Conservation (phyloP, 495 filamentous ascomycete genomes). For the Penicillium paradoxum region DNA sequence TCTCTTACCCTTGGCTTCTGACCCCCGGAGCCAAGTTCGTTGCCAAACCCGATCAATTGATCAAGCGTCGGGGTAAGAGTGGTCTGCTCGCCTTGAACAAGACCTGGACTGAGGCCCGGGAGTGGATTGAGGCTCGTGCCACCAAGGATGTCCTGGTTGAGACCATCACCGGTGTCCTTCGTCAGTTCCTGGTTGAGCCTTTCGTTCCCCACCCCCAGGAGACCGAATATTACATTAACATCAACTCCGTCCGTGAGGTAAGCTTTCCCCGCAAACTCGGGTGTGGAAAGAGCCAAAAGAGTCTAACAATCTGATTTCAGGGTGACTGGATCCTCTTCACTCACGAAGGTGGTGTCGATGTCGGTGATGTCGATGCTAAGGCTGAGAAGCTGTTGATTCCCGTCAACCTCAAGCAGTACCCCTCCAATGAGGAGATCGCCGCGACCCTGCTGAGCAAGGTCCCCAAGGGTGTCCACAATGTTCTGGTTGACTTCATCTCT, state of each 20-base stretch:
- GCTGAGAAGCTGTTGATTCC: constrained; percentile 97
- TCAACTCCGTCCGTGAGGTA: constrained; percentile 86
- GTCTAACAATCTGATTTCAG: constrained; percentile 46
- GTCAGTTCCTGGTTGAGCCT: constrained; percentile 96
- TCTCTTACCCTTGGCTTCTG: constrained; percentile 92
- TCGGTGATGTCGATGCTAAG: constrained; percentile 98
- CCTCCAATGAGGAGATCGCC: constrained; percentile 93
- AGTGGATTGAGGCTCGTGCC: constrained; percentile 88
- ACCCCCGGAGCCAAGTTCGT: constrained; percentile 82
- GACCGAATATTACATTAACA: constrained; percentile 99
- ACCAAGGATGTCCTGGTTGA: constrained; percentile 91
- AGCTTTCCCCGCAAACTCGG: constrained; percentile 29
- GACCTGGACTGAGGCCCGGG: constrained; percentile 86
- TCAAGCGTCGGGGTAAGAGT: constrained; percentile 98
- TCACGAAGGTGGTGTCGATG: constrained; percentile 98
- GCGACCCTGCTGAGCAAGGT: constrained; percentile 81
- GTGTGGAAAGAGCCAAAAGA: neutral
- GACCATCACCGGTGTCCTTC: constrained; percentile 79
- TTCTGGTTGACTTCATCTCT: constrained; percentile 96
- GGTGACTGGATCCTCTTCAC: constrained; percentile 99
- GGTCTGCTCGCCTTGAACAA: constrained; percentile 96
- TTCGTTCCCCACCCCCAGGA: constrained; percentile 90
- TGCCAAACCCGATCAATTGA: constrained; percentile 98
- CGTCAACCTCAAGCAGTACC: constrained; percentile 90
- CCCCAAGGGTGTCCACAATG: constrained; percentile 91